Evolutionary conservation across 2,329 filamentous ascomycete genomes (phyloP).

Genomic region (Ceratocystis variospora): DNA sequence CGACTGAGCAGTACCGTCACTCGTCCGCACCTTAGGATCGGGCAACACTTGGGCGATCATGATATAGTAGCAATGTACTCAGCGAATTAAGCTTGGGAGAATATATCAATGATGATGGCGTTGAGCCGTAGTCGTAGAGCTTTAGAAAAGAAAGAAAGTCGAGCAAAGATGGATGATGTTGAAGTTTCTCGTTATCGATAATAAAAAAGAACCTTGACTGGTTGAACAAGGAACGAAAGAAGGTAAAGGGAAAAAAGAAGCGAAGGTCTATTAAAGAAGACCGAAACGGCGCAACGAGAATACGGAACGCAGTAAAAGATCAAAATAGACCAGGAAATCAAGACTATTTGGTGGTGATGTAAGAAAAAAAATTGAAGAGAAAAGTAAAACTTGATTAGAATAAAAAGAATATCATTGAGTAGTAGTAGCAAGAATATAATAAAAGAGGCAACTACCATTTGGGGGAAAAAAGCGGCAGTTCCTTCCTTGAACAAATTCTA

Average conservation of each 20-base stretch:
- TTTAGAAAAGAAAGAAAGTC: neutral
- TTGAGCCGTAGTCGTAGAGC: neutral
- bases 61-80: neutral
- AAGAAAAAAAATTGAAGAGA: conserved; percentile 4
- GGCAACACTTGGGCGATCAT: conserved; percentile 3
- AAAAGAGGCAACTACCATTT: neutral
- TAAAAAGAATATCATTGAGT: conserved; percentile 1
- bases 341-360: neutral
- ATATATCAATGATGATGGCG: neutral
- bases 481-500: conserved; percentile 1
- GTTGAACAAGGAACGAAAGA: too few relatives aligned
- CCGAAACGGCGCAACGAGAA: neutral
- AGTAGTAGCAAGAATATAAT: neutral
- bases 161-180: neutral
- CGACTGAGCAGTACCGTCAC: neutral
- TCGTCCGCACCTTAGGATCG: neutral
- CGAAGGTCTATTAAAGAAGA: neutral
- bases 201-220: neutral
- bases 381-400: neutral
- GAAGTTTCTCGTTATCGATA: neutral
- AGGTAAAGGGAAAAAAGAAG: neutral
- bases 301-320: neutral
- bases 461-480: neutral
- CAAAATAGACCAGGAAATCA: neutral
- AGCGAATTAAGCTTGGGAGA: neutral